Base-by-base conservation (phyloP, 257 asterid genomes). In the Plantago ovata region DNA sequence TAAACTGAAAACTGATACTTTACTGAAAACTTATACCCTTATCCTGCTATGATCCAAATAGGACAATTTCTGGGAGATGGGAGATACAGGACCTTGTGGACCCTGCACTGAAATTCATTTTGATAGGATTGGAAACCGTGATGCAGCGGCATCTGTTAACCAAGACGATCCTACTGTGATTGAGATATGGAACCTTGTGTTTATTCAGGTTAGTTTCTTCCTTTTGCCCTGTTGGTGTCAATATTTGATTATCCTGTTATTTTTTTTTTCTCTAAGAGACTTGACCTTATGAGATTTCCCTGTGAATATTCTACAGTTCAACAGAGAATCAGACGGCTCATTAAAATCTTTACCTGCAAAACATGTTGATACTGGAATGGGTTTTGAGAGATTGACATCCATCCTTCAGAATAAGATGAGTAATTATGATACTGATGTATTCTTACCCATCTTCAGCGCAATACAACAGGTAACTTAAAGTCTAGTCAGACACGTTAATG, bases 51-150 rank as follows among this genome's bases (percentile, higher is more conserved):
- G 36, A 28, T 28, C 3, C 36, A 45, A 56, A 60, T 39, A 92
- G 97, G 99, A 93, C 78, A 89, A 93, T 50, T 93, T 93, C 64
- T 93, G 99, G 99, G 99, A 93, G 77, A 93, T 93, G 99, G 99
- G 99, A 53, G 99, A 93, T 77, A 84, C 99, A 13, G 99, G 99
- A 44, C 99, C 99, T 7, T 93, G 99, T 59, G 99, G 99, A 46
- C 99, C 99, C 56, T 93, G 97, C 75, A 84, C 99, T 1, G 99
- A 93, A 75, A 79, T 93, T 62, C 99, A 93, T 69, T 93, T 80
- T 54, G 99, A 93, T 68, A 79, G 99, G 73, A 84, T 93, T 44
- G 99, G 99, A 19, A 82, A 81, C 63, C 97, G 99, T 8, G 92
- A 93, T 84, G 97, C 85, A 58, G 85, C 95, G 13, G 67, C 92